Evolutionary conservation across 169 alveolate genomes (phyloP), one percentile per base, ranked within the genome.

Genomic region (Eimeria tenella): DNA sequence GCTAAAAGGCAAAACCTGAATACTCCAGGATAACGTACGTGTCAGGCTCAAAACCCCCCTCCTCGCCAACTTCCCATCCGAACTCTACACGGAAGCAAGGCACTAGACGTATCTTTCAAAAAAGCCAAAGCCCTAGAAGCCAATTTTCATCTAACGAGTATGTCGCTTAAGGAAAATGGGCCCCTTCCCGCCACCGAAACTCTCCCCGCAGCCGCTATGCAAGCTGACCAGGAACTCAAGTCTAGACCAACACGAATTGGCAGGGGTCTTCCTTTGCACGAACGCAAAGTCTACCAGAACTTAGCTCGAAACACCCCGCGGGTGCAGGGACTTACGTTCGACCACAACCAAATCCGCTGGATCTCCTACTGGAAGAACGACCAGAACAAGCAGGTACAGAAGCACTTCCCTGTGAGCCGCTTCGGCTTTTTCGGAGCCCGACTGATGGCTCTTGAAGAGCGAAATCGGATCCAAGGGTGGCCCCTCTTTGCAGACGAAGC

Each of bases 331-430:
- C 77, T 96, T 11, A 96, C 97, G 10, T 96, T 96, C 71, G 97
- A 96, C 79, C 96, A 96, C 94, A 96, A 96, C 53, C 97, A 96
- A 89, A 96, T 96, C 50, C 95, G 97, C 52, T 96, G 97, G 97
- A 96, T 96, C 21, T 95, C 97, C 53, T 96, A 96, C 94, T 96
- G 97, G 97, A 96, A 96, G 82, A 96, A 96, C 60, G 97, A 96
- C 79, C 95, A 95, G 60, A 95, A 95, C 77, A 95, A 95, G 53
- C 97, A 96, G 63, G 95, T 95, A 52, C 97, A 96, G 87, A 95
- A 94, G 70, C 97, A 96, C 87, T 96, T 96, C 77, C 97, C 97
- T 25, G 97, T 96, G 21, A 94, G 96, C 75, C 90, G 95, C 19
- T 95, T 84, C 71, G 97, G 97, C 10, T 96, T 96, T 70, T 79